Base-by-base conservation (phyloP, 2,329 filamentous ascomycete species). In the Fusarium siculi region DNA sequence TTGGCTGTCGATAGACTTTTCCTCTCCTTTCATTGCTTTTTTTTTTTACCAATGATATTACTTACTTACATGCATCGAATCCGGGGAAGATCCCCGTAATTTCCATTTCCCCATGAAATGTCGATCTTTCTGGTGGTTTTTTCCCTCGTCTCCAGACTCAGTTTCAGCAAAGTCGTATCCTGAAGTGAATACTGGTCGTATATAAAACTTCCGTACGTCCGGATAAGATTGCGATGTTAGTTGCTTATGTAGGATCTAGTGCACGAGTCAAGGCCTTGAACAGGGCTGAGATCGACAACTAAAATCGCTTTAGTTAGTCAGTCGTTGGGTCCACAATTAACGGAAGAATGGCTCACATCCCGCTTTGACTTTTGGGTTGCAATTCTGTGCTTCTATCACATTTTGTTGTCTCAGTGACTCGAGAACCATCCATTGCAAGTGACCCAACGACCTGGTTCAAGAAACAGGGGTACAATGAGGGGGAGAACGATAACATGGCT, bases 231-330 rank as follows among this genome's bases (percentile, higher is more conserved):
- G 32, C 52, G 16, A 46, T 28, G 32, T 56, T 37, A 32, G 58
- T 23, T 55, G 52, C 25, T 62, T 39, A 56, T 37, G 40, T 36
- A 44, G 40, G 59, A 44, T 44, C 59, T 40, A 47, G 52, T 25
- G 37, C 57, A 54, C 59, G 59, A 63, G 59, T 63, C 59, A 63
- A 63, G 49, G 18, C 37, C 40, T 14, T 57, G 52, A 28, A 28
- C 53, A 63, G 32, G 61, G 57, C 23, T 62, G 57, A 64, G 56
- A 64, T 64, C 56, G 30, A 62, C 56, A 36, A 49, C 37, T 64
- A 64, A 63, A 37, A 30, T 61, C 47, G 21, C 49, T 28, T 37
- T 58, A 50, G 55, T 10, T 28, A 34, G 54, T 46, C 39, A 34
- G 54, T 46, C 39, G 28, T 19, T 34, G 15, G 39, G 10, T 21